Evolutionary conservation across 768 basidiomycete species (phyloP).

Genomic region (Suillus brevipes): DNA sequence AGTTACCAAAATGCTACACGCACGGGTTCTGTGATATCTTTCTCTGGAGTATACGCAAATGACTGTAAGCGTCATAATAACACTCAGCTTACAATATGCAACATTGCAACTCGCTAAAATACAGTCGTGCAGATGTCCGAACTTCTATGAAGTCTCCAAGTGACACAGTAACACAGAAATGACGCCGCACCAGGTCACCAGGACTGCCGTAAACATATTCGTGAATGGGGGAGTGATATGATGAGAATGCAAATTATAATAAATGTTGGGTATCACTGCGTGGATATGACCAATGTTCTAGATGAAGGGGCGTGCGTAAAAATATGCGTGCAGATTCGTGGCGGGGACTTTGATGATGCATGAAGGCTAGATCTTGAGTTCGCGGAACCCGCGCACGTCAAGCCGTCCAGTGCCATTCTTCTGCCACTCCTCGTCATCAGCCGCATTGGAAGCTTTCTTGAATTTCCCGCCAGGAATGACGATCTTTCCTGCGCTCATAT

Average conservation of each 20-base stretch:
- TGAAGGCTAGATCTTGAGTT: constrained; percentile 60
- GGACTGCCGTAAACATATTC: background rate
- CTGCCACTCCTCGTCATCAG: constrained; percentile 53
- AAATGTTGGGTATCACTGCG: constrained; percentile 5
- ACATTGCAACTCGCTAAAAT: background rate
- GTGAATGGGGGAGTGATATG: background rate
- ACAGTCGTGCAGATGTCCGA: background rate
- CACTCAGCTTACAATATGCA: background rate
- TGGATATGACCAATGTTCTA: constrained; percentile 8
- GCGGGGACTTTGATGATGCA: background rate
- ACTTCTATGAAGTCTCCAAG: constrained; percentile 7
- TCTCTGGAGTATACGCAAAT: background rate
- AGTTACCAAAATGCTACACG: background rate
- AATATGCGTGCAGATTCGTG: constrained; percentile 13
- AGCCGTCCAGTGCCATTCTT: constrained; percentile 70
- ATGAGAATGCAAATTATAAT: constrained; percentile 3
- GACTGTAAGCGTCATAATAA: background rate
- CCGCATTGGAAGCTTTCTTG: constrained; percentile 33
- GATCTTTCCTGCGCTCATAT: constrained; percentile 53
- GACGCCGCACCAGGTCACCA: background rate
- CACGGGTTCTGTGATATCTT: background rate
- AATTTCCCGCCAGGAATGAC: constrained; percentile 62
- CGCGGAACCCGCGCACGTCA: constrained; percentile 77
- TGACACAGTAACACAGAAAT: background rate
- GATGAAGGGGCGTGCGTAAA: background rate